Conservation (phyloP, 257 asterid genomes). For the Plantago major region DNA sequence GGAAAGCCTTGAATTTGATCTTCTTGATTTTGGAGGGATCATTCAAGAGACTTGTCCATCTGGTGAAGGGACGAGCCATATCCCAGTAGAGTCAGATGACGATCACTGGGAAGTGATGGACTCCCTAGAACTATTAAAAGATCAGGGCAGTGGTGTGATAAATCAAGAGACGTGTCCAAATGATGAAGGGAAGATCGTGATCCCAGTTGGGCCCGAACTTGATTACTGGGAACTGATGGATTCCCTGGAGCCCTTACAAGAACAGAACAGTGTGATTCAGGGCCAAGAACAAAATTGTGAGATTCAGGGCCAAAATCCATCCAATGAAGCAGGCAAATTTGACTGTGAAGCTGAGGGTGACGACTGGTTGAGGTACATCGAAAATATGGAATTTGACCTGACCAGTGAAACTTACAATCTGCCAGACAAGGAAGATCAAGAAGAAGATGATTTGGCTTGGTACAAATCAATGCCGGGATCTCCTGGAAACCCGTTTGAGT, state of each 20-base stretch:
- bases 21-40: no score
- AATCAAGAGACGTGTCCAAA: no score
- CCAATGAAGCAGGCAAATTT: background rate
- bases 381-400: constrained; percentile 46
- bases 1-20: background rate
- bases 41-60: background rate
- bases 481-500: constrained; percentile 12
- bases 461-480: constrained; percentile 27
- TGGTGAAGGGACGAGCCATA: no score
- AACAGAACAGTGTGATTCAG: background rate
- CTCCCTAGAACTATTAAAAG: no score
- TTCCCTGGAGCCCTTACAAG: constrained; percentile 21
- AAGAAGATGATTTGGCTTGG: constrained; percentile 12
- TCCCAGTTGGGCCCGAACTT: constrained; percentile 35
- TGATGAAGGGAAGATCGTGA: constrained; percentile 21
- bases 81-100: no score
- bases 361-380: constrained; percentile 43
- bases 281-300: background rate
- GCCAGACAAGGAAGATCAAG: background rate
- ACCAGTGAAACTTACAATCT: constrained; percentile 14
- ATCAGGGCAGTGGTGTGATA: no score
- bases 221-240: constrained; percentile 43
- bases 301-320: background rate
- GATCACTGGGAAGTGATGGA: no score
- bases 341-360: constrained; percentile 9